A percentile compares a stretch with the other conserved stretches of the same genome.
Evolutionary conservation across 2,329 filamentous ascomycete genomes (phyloP).

Genomic region (Fusarium clavum): DNA sequence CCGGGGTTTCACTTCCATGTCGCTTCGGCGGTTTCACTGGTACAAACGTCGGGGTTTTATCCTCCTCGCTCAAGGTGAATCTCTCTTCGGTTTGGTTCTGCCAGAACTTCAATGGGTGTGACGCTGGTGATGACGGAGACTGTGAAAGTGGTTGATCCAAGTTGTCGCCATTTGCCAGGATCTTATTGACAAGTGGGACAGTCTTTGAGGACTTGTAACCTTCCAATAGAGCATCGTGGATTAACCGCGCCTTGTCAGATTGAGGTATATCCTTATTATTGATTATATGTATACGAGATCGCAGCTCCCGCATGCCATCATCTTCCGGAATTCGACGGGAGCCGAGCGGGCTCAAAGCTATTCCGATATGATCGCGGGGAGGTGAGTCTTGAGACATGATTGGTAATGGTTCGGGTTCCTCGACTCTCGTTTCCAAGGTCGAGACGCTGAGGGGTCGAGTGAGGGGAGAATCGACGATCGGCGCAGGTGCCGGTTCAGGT

Average conservation of each 20-base stretch:
- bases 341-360: slow-evolving; percentile 48
- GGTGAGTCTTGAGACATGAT: slow-evolving; percentile 39
- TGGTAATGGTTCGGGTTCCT: slow-evolving; percentile 42
- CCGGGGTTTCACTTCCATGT: slow-evolving; percentile 57
- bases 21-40: slow-evolving; percentile 62
- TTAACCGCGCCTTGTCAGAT: slow-evolving; percentile 75
- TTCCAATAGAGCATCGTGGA: slow-evolving; percentile 78
- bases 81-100: slow-evolving; percentile 60
- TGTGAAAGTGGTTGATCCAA: slow-evolving; percentile 53
- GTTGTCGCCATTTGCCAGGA: slow-evolving; percentile 29
- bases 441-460: slow-evolving; percentile 50
- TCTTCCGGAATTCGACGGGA: slow-evolving; percentile 72
- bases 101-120: slow-evolving; percentile 69
- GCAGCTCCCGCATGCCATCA: slow-evolving; percentile 78
- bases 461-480: slow-evolving; percentile 42
- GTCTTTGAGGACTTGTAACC: slow-evolving; percentile 64
- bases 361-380: slow-evolving; percentile 51
- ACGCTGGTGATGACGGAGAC: slow-evolving; percentile 54
- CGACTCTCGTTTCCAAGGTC: slow-evolving; percentile 51
- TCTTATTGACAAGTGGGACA: slow-evolving; percentile 28
- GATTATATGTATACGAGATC: slow-evolving; percentile 75
- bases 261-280: slow-evolving; percentile 69
- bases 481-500: slow-evolving; percentile 28
- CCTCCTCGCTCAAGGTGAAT: slow-evolving; percentile 67
- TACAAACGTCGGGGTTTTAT: slow-evolving; percentile 75